phyloP scores from a whole-genome alignment of 179 eudicot genomes.

The Patellifolia procumbens region DNA sequence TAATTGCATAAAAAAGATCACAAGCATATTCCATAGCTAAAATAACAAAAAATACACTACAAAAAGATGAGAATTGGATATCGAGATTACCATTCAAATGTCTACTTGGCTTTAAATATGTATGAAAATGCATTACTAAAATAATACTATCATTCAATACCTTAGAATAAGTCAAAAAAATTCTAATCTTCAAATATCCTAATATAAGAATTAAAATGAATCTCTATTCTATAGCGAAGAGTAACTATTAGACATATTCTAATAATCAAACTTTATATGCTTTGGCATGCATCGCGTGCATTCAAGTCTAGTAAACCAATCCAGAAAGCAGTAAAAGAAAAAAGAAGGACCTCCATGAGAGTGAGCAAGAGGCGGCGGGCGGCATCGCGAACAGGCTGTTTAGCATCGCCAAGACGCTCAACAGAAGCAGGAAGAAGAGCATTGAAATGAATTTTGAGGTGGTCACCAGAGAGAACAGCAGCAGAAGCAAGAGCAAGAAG shows the following conservation, averaged over 20 bases:
- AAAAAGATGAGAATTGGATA: not conserved
- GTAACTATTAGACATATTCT: too few species aligned
- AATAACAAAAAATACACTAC: not conserved
- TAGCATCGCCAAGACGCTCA: conserved; percentile 81
- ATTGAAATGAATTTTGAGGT: conserved; percentile 82
- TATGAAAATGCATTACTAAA: not conserved
- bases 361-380: conserved; percentile 81
- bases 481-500: conserved; percentile 85
- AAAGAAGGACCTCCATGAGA: conserved; percentile 76
- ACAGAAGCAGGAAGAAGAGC: conserved; percentile 84
- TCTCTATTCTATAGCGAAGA: too few species aligned
- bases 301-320: too few species aligned
- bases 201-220: not conserved
- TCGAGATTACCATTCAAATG: not conserved
- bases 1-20: not conserved
- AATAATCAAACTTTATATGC: too few species aligned
- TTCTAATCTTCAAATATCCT: not conserved
- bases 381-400: conserved; percentile 94
- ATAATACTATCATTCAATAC: too few species aligned
- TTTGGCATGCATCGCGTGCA: too few species aligned
- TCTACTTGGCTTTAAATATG: too few species aligned
- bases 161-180: not conserved
- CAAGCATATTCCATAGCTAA: not conserved
- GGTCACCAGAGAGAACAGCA: conserved; percentile 86
- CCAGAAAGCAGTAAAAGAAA: not conserved